Evolutionary conservation across 1,139 yeast genomes (phyloP).

Genomic region (Sugiyamaella grinbergsii): DNA sequence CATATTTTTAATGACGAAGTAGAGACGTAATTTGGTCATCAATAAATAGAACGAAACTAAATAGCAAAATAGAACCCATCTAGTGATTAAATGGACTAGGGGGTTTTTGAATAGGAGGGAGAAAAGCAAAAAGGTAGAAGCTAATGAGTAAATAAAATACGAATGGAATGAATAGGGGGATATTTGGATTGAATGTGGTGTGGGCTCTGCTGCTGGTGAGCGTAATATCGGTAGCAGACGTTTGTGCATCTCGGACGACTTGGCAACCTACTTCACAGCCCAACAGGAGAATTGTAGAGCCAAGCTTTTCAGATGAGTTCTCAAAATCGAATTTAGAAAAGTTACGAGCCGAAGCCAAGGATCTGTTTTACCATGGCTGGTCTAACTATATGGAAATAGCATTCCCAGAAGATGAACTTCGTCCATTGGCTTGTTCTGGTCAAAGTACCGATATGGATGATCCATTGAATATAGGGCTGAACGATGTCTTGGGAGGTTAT

Average conservation of each 20-base stretch:
- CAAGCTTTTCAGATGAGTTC: constrained; percentile 11
- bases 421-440: constrained; percentile 71
- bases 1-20: no score
- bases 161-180: constrained; percentile 5
- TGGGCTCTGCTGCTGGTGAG: no score
- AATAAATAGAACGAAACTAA: no score
- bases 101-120: not conserved
- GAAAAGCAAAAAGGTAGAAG: no score
- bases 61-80: no score
- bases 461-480: constrained; percentile 58
- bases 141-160: no score
- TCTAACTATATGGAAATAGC: constrained; percentile 67
- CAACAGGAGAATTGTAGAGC: constrained; percentile 1
- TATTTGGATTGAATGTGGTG: constrained; percentile 4
- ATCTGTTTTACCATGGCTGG: constrained; percentile 77
- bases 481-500: constrained; percentile 85
- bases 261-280: not conserved
- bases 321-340: not conserved
- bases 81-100: no score
- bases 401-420: constrained; percentile 81
- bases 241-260: not conserved
- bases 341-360: constrained; percentile 49
- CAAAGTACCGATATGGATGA: constrained; percentile 63
- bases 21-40: not conserved
- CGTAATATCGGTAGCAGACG: not conserved